These are phyloP conservation scores for Astrocystis sublimbata DNA, from an alignment of 495 filamentous ascomycete species.

Conservation along the genomic window DNA sequence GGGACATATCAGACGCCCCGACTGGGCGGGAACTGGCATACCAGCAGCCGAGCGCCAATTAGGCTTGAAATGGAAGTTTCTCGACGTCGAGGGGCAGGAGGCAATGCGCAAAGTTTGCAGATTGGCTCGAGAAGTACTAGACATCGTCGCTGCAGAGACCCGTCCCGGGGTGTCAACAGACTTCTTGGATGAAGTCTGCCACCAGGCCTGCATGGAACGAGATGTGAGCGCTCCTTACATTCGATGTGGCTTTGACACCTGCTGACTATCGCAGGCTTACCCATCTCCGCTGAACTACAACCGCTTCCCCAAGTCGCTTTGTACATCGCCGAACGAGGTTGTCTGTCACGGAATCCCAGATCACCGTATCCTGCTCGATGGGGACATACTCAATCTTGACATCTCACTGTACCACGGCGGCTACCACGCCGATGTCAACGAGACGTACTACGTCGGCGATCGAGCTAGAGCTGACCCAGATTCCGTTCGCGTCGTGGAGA, in stretches of 20 bases:
- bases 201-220: constrained; percentile 88
- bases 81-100: constrained; percentile 69
- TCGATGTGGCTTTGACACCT: neutral
- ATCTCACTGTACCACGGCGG: constrained; percentile 83
- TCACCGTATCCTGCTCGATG: constrained; percentile 69
- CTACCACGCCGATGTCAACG: constrained; percentile 84
- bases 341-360: constrained; percentile 92
- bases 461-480: constrained; percentile 69
- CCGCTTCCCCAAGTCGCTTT: constrained; percentile 94
- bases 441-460: constrained; percentile 86
- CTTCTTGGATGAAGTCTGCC: constrained; percentile 88
- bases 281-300: constrained; percentile 93
- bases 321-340: constrained; percentile 90
- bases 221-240: constrained; percentile 53
- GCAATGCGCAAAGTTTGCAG: constrained; percentile 91
- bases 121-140: constrained; percentile 83
- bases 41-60: constrained; percentile 71
- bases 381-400: constrained; percentile 85
- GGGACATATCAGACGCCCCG: constrained; percentile 73
- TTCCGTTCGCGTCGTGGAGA: constrained; percentile 75
- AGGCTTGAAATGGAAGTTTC: constrained; percentile 71
- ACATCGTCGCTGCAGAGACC: constrained; percentile 77
- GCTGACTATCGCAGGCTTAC: constrained; percentile 66
- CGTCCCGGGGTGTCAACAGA: constrained; percentile 90
- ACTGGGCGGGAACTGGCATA: constrained; percentile 81